Evolutionary conservation across 2,329 filamentous ascomycete genomes (phyloP), one percentile per base, ranked within the genome.

Genomic region (Pseudopyrenochaeta lycopersici): DNA sequence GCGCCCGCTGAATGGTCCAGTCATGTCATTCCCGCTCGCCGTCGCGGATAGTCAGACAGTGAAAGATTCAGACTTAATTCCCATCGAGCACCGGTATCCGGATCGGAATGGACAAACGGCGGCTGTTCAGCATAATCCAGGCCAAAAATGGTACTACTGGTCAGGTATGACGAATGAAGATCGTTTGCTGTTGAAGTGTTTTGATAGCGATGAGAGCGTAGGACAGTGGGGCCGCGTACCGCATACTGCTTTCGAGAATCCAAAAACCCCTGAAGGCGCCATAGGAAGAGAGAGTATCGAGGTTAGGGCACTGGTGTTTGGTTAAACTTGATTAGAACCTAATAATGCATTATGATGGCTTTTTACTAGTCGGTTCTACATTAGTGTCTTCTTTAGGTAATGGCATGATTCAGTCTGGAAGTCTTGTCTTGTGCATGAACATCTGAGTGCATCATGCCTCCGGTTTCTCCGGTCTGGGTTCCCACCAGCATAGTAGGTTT

Each of bases 211-310:
- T 43, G 73, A 74, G 54, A 71, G 31, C 4, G 71, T 72, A 2
- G 78, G 76, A 1, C 66, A 73, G 7, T 75, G 76, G 51, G 79
- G 78, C 20, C 71, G 79, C 29, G 81, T 82, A 55, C 81, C 80
- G 66, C 32, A 86, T 85, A 51, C 75, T 12, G 75, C 76, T 0
- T 97, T 97, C 76, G 80, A 83, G 33, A 90, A 97, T 72, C 88
- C 90, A 1, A 80, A 88, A 54, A 91, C 90, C 1, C 84, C 87
- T 2, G 77, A 82, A 15, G 89, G 88, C 40, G 91, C 90, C 4
- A 86, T 87, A 59, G 85, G 84, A 0, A 83, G 92, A 61, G 90
- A 96, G 80, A 96, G 92, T 72, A 96, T 97, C 71, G 93, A 97
- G 76, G 90, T 97, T 14, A 84, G 93, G 64, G 88, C 90, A 31